These are phyloP conservation scores for Pyrus pyrifolia DNA, from an alignment of 306 rosid genomes.

Conservation along the genomic window DNA sequence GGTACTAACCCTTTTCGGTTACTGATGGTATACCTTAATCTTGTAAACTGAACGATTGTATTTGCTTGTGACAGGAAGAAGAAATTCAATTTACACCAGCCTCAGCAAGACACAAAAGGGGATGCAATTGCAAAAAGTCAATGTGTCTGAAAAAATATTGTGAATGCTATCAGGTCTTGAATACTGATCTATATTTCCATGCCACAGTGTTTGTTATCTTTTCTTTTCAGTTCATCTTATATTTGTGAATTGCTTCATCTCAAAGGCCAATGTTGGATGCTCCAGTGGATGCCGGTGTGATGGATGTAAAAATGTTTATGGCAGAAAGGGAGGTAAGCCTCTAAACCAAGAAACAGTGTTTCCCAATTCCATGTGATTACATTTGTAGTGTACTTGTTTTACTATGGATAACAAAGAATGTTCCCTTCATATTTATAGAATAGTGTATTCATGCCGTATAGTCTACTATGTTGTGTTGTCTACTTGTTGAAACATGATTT, in stretches of 20 bases:
- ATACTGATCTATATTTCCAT: neutral
- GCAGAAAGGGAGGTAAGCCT: constrained; percentile 56
- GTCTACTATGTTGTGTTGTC: neutral
- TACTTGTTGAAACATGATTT: neutral
- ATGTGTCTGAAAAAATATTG: constrained; percentile 72
- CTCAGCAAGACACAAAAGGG: constrained; percentile 63
- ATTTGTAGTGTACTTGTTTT: neutral
- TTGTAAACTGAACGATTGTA: constrained; percentile 11
- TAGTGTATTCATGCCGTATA: neutral
- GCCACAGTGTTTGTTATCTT: neutral
- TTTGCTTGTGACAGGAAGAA: constrained; percentile 36
- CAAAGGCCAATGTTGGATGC: constrained; percentile 69
- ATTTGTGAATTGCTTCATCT: constrained; percentile 2
- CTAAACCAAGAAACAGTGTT: neutral
- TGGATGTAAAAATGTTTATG: constrained; percentile 55
- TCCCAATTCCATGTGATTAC: neutral
- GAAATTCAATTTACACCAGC: constrained; percentile 40
- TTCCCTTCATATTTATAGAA: neutral
- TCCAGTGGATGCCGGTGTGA: constrained; percentile 61
- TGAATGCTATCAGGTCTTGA: constrained; percentile 69
- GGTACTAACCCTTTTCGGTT: constrained; percentile 23
- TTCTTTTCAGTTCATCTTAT: constrained; percentile 7
- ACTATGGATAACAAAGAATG: neutral
- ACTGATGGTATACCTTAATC: neutral
- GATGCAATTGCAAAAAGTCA: constrained; percentile 75